Base-by-base conservation (phyloP, 805 yeast species). In the Saccharomycopsis guyanensis region DNA sequence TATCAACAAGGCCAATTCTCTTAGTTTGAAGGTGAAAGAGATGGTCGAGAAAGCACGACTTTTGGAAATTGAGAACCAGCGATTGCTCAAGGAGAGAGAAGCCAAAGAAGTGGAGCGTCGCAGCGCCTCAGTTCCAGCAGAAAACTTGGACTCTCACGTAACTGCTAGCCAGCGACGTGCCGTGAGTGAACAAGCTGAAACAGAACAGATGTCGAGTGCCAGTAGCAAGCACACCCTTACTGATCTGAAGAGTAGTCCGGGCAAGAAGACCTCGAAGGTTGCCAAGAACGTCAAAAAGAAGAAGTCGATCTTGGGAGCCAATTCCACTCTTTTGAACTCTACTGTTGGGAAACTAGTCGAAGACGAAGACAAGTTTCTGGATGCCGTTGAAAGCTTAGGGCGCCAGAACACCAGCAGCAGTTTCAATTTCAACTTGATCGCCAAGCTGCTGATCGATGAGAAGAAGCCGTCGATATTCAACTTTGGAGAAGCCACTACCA, bases 11-110 rank as follows among this genome's bases (percentile, higher is more conserved):
- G 50, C 47, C n/a, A 40, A 50, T 18, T 25, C 27, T 3, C 38
- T 50, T 40, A 36, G 39, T 10, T 29, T 34, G 24, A 48, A 43
- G 29, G 36, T 50, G 20, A 43, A 50, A 27, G 34, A 40, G 36
- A 50, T 44, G 46, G 46, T 38, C 2, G 42, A 43, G 19, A 48
- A 50, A 27, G 51, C 53, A 7, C 29, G 43, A 20, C 29, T 31
- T 24, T 40, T 50, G 15, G 51, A 50, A 32, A 27, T 47, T 23
- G 51, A 50, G 34, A 47, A 50, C 18, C 46, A 50, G 33, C 39
- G 47, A 37, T 38, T 50, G 16, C 16, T 47, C 6, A 40, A 41
- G 34, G 48, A 50, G 40, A 23, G 43, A 33, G 53, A 45, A 27
- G 45, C 24, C 29, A 27, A 36, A 24, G 39, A 8, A 23, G 13